A percentile compares a stretch with the other conserved stretches of the same genome.
These are phyloP conservation scores for Trametes elegans DNA, from an alignment of 768 basidiomycete species.

Conservation along the genomic window DNA sequence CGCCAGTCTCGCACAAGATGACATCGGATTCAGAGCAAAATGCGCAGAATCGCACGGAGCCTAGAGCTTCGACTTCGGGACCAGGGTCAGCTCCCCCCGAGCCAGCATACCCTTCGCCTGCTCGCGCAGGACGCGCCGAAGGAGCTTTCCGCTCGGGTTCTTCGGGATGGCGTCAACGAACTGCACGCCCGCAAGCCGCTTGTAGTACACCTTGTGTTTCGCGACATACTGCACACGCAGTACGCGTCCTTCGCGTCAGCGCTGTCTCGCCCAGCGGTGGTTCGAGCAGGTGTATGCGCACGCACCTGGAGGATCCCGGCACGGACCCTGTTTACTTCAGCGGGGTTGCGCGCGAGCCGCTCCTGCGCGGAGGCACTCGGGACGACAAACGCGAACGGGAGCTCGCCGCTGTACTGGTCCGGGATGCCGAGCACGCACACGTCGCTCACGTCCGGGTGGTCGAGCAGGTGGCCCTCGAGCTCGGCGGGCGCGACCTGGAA, in stretches of 20 bases:
- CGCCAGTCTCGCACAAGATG: too few species aligned
- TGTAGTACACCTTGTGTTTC: constrained; percentile 33
- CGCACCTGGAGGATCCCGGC: constrained; percentile 52
- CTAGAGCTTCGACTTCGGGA: constrained; percentile 12
- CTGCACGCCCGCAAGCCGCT: constrained; percentile 36
- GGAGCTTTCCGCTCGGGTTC: constrained; percentile 32
- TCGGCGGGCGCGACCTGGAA: constrained; percentile 39
- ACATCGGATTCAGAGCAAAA: too few species aligned
- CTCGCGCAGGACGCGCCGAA: constrained; percentile 30
- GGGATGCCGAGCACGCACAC: constrained; percentile 48
- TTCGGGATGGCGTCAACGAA: constrained; percentile 36
- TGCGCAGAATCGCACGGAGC: too few species aligned
- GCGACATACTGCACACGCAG: constrained; percentile 22
- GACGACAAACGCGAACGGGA: constrained; percentile 69
- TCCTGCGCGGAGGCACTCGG: constrained; percentile 39
- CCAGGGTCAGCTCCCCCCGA: constrained; percentile 1
- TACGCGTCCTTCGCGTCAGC: constrained; percentile 7
- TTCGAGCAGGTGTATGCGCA: too few species aligned
- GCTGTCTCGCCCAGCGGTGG: too few species aligned
- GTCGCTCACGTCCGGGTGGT: constrained; percentile 43
- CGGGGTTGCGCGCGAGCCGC: constrained; percentile 32
- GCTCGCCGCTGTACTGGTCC: constrained; percentile 73
- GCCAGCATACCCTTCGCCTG: constrained; percentile 18
- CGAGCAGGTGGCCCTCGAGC: constrained; percentile 36
- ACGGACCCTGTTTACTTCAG: constrained; percentile 40